Base-by-base conservation (phyloP, 2,329 filamentous ascomycete species). In the Chalara sp. region DNA sequence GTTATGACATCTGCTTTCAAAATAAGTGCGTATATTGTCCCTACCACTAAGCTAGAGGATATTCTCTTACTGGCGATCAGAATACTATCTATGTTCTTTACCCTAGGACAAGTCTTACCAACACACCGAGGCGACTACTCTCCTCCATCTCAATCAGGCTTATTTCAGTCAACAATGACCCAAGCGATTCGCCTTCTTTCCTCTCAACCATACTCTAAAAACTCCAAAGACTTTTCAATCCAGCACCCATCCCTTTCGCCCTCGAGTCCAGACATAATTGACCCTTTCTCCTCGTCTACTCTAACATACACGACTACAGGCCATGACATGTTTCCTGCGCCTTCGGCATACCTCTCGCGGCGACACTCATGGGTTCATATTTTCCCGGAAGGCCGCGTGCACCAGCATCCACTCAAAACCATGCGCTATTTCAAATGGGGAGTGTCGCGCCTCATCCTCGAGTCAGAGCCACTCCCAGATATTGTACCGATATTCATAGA, bases 371-470 rank as follows among this genome's bases (percentile, higher is more conserved):
- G 93, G 93, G 75, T 99, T 4, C 93, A 99, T 68, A 86, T 97
- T 49, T 97, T 97, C 68, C 93, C 93, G 10, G 93, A 99, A 70
- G 93, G 90, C 45, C 89, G 87, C 68, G 89, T 96, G 44, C 91
- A 97, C 68, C 93, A 99, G 70, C 84, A 89, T 58, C 79, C 86
- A 1, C 74, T 83, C 41, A 82, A 83, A 61, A 81, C 84, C 6
- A 84, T 97, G 76, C 86, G 93, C 32, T 99, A 99, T 71, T 97
- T 97, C 80, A 96, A 96, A 73, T 99, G 93, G 93, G 93, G 93
- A 1, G 77, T 97, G 1, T 89, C 92, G 6, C 82, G 93, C 2
- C 76, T 97, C 52, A 93, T 99, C 52, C 80, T 99, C 44, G 93
- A 99, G 68, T 81, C 86, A 44, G 87, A 92, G 46, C 89, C 89